Base-by-base conservation (phyloP, 139 green algal genomes). In the Yamagishiella unicocca region DNA sequence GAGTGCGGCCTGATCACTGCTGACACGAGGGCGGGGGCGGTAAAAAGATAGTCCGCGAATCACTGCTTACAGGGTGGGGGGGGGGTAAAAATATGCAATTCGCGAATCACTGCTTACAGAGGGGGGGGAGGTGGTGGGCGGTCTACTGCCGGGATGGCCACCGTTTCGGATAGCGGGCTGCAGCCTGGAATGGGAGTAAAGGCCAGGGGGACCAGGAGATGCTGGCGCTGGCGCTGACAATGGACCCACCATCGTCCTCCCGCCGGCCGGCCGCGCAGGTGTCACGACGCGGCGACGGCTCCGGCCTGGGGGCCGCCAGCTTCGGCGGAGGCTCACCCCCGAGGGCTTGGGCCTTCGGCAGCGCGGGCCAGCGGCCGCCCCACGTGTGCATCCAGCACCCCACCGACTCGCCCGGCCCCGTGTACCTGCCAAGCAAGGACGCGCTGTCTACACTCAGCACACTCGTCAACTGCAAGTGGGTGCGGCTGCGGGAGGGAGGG, bases 371-470 rank as follows among this genome's bases (percentile, higher is more conserved):
- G 73, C 89, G 89, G 17, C 89, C 89, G 24, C 10, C 19, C 27
- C 67, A 90, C 54, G 81, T 87, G 50, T 92, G 85, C 76, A 58
- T 89, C 58, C 61, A 37, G 8, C 67, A 80, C 43, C 64, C 24
- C 25, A 81, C 73, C 21, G 40, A 80, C 7, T 89, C 81, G 9
- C 89, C 89, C 22, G 89, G 89, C 7, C 89, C 89, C 6, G 66
- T 87, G 12, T 90, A 92, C 85, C 40, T 84, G 40, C 82, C 82
- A 37, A 35, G 8, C 80, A 87, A 84, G 76, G 45, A 85, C 35
- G 29, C 25, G n/a, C n/a, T 80, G 31, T 87, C 64, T 66, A 89
- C 43, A 21, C 25, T 33, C 1, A 9, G 4, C 33, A 43, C 12
- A 54, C 58, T 25, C 8, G 37, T 29, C 76, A 83, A 53, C 50